These are phyloP conservation scores for Tetrahymena borealis DNA, from an alignment of 73 alveolate genomes.

Conservation along the genomic window DNA sequence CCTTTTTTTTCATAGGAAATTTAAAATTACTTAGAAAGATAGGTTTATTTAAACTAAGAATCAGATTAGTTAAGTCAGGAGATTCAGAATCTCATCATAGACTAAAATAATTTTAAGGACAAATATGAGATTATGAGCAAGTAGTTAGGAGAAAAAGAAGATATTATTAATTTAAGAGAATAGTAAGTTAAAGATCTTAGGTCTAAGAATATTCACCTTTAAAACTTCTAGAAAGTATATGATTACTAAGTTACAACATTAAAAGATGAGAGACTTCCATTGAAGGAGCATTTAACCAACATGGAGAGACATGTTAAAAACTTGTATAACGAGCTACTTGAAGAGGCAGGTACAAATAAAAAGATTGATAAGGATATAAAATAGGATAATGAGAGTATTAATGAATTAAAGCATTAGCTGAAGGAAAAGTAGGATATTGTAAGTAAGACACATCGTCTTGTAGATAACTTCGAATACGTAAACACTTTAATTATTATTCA, in stretches of 20 bases:
- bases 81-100: background rate
- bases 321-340: constrained; percentile 22
- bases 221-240: constrained; percentile 30
- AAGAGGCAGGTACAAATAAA: constrained; percentile 30
- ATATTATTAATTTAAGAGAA: constrained; percentile 23
- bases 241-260: constrained; percentile 33
- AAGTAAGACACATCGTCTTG: background rate
- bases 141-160: constrained; percentile 24
- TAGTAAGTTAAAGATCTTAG: constrained; percentile 34
- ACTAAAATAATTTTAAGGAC: background rate
- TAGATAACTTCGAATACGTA: constrained; percentile 19
- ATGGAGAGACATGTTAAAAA: constrained; percentile 30
- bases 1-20: background rate
- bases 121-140: constrained; percentile 15
- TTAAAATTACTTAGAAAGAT: background rate
- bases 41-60: background rate
- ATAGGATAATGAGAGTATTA: background rate
- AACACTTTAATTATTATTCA: background rate
- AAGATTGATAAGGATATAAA: constrained; percentile 10
- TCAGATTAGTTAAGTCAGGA: background rate
- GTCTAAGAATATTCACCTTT: constrained; percentile 19
- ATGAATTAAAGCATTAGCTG: background rate
- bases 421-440: constrained; percentile 5
- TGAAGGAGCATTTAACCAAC: constrained; percentile 28
- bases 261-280: constrained; percentile 32